Base-by-base conservation (phyloP, 1,284 basidiomycete genomes). In the Anthracocystis walkeri region DNA sequence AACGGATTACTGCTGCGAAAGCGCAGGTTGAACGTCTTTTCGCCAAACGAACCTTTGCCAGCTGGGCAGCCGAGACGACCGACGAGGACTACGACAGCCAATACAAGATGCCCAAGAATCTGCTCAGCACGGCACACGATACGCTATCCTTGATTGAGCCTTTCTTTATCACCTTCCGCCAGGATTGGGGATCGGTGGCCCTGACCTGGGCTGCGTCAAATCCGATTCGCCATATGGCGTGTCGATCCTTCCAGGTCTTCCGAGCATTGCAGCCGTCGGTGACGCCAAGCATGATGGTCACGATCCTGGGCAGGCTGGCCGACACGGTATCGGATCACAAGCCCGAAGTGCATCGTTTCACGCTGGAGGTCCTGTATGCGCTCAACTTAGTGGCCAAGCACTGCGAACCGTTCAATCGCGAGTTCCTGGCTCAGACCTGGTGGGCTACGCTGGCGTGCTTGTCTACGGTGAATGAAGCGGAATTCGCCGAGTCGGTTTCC, bases 161-260 rank as follows among this genome's bases (percentile, higher is more conserved):
- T 5, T 66, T 70, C 58, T 63, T 62, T 35, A 41, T 58, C 12
- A 40, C 33, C 27, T 68, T 96, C 41, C 87, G 90, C 29, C 90
- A 92, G 70, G 88, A 90, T 54, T 95, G 95, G 91, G 93, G 93
- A 7, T 90, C 90, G 6, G 82, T 93, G 31, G 92, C 93, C 3
- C 87, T 97, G 65, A 87, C 88, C 35, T 97, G 95, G 92, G 92
- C 93, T 2, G 94, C 93, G 3, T 89, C 91, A 1, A 95, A 93
- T 78, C 92, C 93, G 4, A 93, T 95, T 67, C 90, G 93, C 42
- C 91, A 91, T 54, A 90, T 92, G 31, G 94, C 95, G 0, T 94
- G 93, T 86, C 90, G 94, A 33, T 96, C 95, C 2, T 88, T 97
- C 73, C 94, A 97, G 84, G 88, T 94, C n/a, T 94, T 94, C 86